Evolutionary conservation across 1,284 basidiomycete species (phyloP), one percentile per base, ranked within the genome.

Genomic region (Heterobasidion irregulare): DNA sequence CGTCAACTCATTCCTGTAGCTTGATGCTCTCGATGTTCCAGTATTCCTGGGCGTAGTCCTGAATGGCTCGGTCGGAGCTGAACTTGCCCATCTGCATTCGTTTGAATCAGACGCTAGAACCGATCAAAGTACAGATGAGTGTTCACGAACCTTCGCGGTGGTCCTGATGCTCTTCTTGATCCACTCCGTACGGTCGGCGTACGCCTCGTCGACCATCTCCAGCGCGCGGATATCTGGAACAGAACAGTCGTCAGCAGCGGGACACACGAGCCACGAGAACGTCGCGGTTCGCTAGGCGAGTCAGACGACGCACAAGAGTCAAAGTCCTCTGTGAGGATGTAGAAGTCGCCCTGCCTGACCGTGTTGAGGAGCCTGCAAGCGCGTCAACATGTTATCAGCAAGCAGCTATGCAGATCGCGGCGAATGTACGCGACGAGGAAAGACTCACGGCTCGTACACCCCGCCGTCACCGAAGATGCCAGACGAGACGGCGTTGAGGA

Each of bases 161-260:
- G 91, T 94, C 52, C 80, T 71, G 68, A 95, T 94, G 34, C 87
- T 89, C 75, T 94, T 95, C 75, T 92, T 91, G 70, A 86, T 81
- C 94, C 94, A 97, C 62, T 87, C 87, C 0, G 83, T 80, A 57
- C 79, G 83, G 66, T 94, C 85, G 41, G 75, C 73, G 73, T 92
- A 96, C 2, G 89, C 88, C 63, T 90, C 82, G 65, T 97, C 93
- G 43, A 95, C 90, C 77, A 95, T 86, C 55, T 73, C 74, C 57
- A 94, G 77, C 8, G 93, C 92, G 57, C 83, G 79, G 58, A 96
- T 80, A 70, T 92, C 86, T 88, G 48, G 6, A n/a, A 35, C 26
- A 58, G 32, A 60, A 53, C 33, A 51, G 15, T n/a, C 50, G 52
- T 26, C 26, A 26, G 26, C 26, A 26, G 26, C 26, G 26, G 26